phyloP scores from a whole-genome alignment of 2,329 filamentous ascomycete species.

The Fusarium phyllophilum region DNA sequence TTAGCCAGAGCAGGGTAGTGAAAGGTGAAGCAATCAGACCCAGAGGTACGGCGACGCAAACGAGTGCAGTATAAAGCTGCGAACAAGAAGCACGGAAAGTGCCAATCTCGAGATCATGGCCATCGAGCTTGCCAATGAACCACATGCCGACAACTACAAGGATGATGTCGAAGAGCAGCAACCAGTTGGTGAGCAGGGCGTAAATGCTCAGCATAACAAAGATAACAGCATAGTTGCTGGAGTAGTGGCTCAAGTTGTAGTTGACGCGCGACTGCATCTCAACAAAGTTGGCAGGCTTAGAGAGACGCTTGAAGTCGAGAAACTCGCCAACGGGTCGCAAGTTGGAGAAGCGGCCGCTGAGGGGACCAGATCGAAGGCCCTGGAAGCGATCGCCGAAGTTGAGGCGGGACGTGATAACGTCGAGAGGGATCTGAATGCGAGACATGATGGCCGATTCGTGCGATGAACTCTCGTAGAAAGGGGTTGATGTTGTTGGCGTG shows the following conservation, averaged over 20 bases:
- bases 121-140: conserved; percentile 89
- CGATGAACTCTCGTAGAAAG: conserved; percentile 19
- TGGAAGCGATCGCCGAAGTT: conserved; percentile 88
- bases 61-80: conserved; percentile 91
- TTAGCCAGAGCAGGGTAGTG: conserved; percentile 89
- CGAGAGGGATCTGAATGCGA: conserved; percentile 91
- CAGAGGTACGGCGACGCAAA: conserved; percentile 84
- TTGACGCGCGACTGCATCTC: conserved; percentile 93
- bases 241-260: conserved; percentile 97
- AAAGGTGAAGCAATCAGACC: conserved; percentile 88
- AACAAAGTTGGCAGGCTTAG: conserved; percentile 90
- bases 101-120: conserved; percentile 87
- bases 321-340: conserved; percentile 92
- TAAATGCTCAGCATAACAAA: conserved; percentile 98
- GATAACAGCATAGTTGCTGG: conserved; percentile 95
- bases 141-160: conserved; percentile 88
- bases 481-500: conserved; percentile 7
- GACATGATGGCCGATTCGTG: conserved; percentile 66
- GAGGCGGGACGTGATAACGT: conserved; percentile 89
- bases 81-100: conserved; percentile 85
- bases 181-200: conserved; percentile 86
- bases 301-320: conserved; percentile 93
- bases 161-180: conserved; percentile 91
- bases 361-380: conserved; percentile 79
- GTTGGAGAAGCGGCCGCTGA: conserved; percentile 89